Evolutionary conservation across 805 yeast genomes (phyloP), one percentile per base, ranked within the genome.

Genomic region (Barnettozyma sucrosica): DNA sequence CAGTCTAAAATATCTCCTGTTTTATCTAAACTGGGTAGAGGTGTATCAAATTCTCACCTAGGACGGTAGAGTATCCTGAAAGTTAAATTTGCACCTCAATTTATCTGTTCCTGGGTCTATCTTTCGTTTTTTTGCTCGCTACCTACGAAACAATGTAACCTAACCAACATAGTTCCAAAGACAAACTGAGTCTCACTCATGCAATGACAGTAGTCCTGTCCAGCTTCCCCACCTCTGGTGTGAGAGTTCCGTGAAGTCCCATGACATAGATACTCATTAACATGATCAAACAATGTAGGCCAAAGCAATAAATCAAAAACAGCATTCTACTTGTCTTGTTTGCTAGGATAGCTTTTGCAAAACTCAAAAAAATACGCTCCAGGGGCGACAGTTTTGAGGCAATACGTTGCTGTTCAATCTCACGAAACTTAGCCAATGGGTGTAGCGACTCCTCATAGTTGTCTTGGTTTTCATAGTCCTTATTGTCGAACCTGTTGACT

Each of bases 401-500:
- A 41, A 85, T 82, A 54, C 96, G 72, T 57, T 84, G 89, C 32
- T 85, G 78, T 61, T 89, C 97, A 52, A 80, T 70, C 40, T 81
- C 76, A 57, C 95, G 77, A 66, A 92, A 87, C 57, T 80, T 85
- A 55, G 86, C 92, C 51, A 89, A 79, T 28, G 96, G 95, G 56
- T 89, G 89, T 41, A 89, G 68, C 43, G 82, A 83, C 44, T 83
- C 81, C 56, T 89, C 96, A 67, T 86, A 89, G 43, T 66, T 75
- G 26, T 75, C 70, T 41, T 77, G 78, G 61, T 85, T 83, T 54
- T 75, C 75, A 28, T 74, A 72, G 56, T 85, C 95, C 11, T 79
- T 41, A 33, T 50, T 56, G 21, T 54, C 53, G n/a, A 39, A 45
- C 34, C 49, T 45, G 21, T 49, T 45, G 8, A 51, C 57, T 6